A percentile compares a stretch with the other conserved stretches of the same genome.
Evolutionary conservation across 371 early-diverging fungal species (phyloP).

Genomic region (Haplosporangium sp.): DNA sequence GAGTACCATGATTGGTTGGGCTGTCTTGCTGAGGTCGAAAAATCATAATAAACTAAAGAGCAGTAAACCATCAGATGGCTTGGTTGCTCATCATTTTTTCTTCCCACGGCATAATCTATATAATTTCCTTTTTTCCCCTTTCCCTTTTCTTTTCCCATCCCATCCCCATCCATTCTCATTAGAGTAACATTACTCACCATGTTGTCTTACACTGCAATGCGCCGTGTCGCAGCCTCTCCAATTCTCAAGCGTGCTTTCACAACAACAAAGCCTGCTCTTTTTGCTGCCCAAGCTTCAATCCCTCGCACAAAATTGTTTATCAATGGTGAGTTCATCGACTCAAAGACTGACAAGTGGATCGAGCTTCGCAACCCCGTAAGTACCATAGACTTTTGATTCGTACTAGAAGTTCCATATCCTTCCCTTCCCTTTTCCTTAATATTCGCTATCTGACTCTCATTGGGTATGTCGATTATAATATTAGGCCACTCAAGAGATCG

Average conservation of each 20-base stretch:
- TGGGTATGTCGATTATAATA: not conserved
- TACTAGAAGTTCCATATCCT: not conserved
- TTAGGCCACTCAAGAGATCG: conserved; percentile 93
- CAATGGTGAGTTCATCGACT: conserved; percentile 94
- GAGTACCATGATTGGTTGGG: conserved; percentile 1
- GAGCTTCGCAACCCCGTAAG: conserved; percentile 91
- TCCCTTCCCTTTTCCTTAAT: not conserved
- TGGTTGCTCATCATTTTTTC: not conserved
- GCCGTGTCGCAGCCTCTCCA: conserved; percentile 50
- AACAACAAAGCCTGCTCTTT: conserved; percentile 46
- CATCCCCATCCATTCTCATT: conserved; percentile 1
- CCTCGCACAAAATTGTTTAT: conserved; percentile 83
- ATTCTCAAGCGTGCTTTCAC: conserved; percentile 49
- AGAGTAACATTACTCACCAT: conserved; percentile 14
- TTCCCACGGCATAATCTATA: not conserved
- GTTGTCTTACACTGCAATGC: conserved; percentile 50
- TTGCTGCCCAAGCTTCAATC: conserved; percentile 51
- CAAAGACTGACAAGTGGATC: conserved; percentile 89
- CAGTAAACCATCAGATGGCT: not conserved
- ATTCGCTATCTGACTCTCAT: not conserved
- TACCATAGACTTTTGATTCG: not conserved
- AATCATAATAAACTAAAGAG: not conserved
- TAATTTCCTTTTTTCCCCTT: conserved; percentile 3
- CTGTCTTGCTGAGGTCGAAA: conserved; percentile 22
- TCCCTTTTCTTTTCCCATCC: not conserved